Conservation (phyloP, 768 basidiomycete species). For the Naganishia kalamii region DNA sequence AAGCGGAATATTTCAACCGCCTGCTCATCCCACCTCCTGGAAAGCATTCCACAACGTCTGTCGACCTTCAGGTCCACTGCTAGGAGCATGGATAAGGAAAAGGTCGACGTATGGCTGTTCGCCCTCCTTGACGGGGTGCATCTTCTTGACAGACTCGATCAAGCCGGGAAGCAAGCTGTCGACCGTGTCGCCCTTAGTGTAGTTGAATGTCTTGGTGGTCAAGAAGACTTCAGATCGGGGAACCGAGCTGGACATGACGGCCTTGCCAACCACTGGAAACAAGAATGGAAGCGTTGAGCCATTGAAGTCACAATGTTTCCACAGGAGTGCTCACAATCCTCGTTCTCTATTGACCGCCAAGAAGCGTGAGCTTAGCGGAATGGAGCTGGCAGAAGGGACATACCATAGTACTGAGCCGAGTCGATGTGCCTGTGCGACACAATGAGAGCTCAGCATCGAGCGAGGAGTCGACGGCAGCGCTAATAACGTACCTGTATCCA, state of each 20-base stretch:
- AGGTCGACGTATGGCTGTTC: conserved; percentile 41
- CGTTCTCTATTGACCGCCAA: background rate
- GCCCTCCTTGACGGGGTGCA: conserved; percentile 28
- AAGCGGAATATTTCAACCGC: background rate
- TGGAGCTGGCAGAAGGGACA: background rate
- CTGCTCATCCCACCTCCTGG: conserved; percentile 25
- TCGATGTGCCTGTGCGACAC: conserved; percentile 38
- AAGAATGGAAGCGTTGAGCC: conserved; percentile 28
- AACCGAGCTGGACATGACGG: conserved; percentile 20
- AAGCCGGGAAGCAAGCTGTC: conserved; percentile 21
- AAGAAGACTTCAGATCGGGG: conserved; percentile 34
- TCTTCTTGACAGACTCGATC: conserved; percentile 34
- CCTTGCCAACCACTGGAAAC: conserved; percentile 36
- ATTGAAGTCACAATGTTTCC: no score
- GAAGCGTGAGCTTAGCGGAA: background rate
- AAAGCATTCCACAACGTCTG: conserved; percentile 35
- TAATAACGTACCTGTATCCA: conserved; percentile 34
- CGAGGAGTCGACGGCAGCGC: conserved; percentile 22
- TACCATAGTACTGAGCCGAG: conserved; percentile 37
- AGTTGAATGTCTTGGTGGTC: conserved; percentile 38
- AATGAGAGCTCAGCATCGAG: conserved; percentile 23
- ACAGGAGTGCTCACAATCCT: background rate
- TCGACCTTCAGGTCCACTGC: conserved; percentile 43
- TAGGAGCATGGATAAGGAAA: conserved; percentile 47
- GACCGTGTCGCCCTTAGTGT: conserved; percentile 22